Evolutionary conservation across 116 monocot species (phyloP), one percentile per base, ranked within the genome.

Genomic region (Trichopus zeylanicus): DNA sequence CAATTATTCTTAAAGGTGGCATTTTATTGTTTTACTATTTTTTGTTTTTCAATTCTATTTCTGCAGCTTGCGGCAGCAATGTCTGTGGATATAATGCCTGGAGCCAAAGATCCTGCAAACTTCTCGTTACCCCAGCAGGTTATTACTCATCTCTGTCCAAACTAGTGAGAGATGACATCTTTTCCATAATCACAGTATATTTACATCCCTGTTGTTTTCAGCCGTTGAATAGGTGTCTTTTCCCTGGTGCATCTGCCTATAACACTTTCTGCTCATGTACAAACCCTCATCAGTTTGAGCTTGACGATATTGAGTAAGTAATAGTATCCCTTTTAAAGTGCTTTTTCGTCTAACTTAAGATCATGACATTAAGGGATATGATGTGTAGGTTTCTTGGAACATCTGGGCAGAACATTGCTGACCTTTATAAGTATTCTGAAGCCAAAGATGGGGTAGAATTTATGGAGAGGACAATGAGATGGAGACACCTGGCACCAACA

Each of bases 41-140:
- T 55, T 23, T 26, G 16, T 25, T 42, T 53, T 59, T 20, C 39
- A 61, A 8, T 46, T 70, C 49, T 34, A 34, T 12, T 32, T 71
- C 26, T 76, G 54, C 87, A 97, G 97, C 78, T 97, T 68, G 91
- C 82, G 67, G 81, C 77, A 32, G 76, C 97, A 57, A 12, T 97
- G 74, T 87, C 90, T 63, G 81, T 97, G 32, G 91, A 97, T 78
- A 87, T 97, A 58, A 97, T 97, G 91, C 91, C 97, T 21, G 97
- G 97, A 38, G 48, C 67, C 24, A 68, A 34, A 21, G 97, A 97
- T 46, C 91, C 97, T 18, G 97, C 97, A 73, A 97, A 97, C 66
- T 97, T 80, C 63, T 79, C 82, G 47, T 75, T 97, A 57, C 97
- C 97, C 29, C 97, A 97, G 62, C 97, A 97, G 97, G 97, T 97